These are phyloP conservation scores for Physcomitrium patens DNA, from an alignment of 225 moss, liverwort and hornwort species.

Conservation along the genomic window DNA sequence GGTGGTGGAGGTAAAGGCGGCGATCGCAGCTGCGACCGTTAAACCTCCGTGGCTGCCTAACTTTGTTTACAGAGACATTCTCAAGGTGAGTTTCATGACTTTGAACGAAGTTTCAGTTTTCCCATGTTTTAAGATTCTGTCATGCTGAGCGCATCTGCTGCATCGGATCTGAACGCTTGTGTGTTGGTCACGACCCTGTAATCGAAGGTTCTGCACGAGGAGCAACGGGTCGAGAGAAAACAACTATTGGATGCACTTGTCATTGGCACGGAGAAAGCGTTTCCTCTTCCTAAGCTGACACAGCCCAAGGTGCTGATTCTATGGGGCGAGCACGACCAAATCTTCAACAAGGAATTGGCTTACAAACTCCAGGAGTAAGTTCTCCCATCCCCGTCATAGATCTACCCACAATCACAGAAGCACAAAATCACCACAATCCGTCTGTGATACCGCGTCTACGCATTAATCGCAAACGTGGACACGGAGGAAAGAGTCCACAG, in stretches of 20 bases:
- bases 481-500: neutral
- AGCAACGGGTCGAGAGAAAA: conserved; percentile 45
- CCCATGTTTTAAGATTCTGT: conserved; percentile 15
- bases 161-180: neutral
- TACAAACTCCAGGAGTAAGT: conserved; percentile 51
- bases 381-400: neutral
- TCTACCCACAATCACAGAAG: neutral
- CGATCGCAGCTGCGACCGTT: conserved; percentile 33
- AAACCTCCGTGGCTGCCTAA: conserved; percentile 57
- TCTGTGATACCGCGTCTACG: neutral
- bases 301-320: conserved; percentile 48
- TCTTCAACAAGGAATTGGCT: conserved; percentile 46
- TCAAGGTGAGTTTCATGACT: conserved; percentile 44
- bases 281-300: conserved; percentile 50
- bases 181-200: neutral
- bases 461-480: neutral
- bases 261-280: conserved; percentile 47
- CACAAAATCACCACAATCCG: neutral
- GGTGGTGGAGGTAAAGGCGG: conserved; percentile 50
- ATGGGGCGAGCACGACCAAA: conserved; percentile 56
- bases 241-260: conserved; percentile 54
- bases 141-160: too few species aligned
- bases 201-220: conserved; percentile 45
- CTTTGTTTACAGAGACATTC: conserved; percentile 57
- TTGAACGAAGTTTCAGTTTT: neutral